These are phyloP conservation scores for Piloderma croceum DNA, from an alignment of 768 basidiomycete genomes.

Conservation along the genomic window DNA sequence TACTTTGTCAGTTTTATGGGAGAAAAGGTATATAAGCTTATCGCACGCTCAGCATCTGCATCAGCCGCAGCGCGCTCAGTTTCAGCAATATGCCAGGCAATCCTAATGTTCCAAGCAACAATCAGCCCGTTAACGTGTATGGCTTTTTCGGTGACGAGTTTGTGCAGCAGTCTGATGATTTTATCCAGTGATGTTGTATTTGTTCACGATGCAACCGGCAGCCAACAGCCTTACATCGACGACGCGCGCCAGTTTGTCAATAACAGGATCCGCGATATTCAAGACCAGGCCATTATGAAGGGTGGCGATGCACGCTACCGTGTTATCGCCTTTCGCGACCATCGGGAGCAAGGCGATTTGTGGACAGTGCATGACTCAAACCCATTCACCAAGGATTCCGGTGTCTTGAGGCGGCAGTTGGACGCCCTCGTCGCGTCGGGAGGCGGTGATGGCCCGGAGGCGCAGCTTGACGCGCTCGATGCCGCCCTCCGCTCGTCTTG, in stretches of 20 bases:
- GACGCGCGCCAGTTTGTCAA: conserved; percentile 5
- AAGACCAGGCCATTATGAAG: conserved; percentile 35
- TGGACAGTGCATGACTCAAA: conserved; percentile 39
- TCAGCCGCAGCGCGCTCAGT: too few relatives aligned
- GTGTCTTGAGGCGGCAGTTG: conserved; percentile 31
- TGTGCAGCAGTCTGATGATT: not conserved
- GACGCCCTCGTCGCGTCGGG: conserved; percentile 31
- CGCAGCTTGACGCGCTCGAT: conserved; percentile 42
- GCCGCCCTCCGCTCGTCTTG: conserved; percentile 39
- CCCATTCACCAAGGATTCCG: conserved; percentile 38
- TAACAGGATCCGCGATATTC: conserved; percentile 23
- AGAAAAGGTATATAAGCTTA: too few relatives aligned
- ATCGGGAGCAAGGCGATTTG: conserved; percentile 42
- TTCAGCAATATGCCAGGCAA: too few relatives aligned
- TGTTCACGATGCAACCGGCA: conserved; percentile 42
- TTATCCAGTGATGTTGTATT: conserved; percentile 37
- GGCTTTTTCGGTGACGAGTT: not conserved
- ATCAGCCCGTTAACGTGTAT: too few relatives aligned
- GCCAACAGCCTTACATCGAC: conserved; percentile 28
- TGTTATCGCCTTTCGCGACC: conserved; percentile 46
- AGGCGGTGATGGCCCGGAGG: conserved; percentile 47
- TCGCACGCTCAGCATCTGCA: too few relatives aligned
- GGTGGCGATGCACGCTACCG: conserved; percentile 40
- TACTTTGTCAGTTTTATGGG: too few relatives aligned
- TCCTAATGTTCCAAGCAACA: too few relatives aligned